These are phyloP conservation scores for Triticum urartu DNA, from an alignment of 176 grass and related monocot genomes.

Conservation along the genomic window DNA sequence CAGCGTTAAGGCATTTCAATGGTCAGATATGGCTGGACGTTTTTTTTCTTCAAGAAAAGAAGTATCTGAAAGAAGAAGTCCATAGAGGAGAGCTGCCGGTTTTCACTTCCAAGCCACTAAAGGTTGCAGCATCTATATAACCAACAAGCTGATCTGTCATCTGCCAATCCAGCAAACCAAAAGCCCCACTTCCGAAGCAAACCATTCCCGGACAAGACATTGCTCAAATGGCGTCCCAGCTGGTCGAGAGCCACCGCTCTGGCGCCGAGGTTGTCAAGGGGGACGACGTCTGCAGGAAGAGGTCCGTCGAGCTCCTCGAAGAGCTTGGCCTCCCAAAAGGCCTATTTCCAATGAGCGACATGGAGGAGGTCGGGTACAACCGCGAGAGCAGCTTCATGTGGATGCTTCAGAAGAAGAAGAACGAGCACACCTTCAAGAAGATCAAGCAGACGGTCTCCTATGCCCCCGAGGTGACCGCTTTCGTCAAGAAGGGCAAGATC, in stretches of 20 bases:
- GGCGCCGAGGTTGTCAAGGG: not conserved
- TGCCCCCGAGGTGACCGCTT: not conserved
- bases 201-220: no score
- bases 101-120: not conserved
- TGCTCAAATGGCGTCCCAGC: not conserved
- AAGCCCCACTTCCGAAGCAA: no score
- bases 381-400: not conserved
- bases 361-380: conserved; percentile 1
- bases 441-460: conserved; percentile 1
- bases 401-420: not conserved
- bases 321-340: not conserved
- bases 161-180: not conserved
- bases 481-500: not conserved
- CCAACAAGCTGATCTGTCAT: no score
- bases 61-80: no score
- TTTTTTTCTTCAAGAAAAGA: no score
- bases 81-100: no score
- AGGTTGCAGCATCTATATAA: no score
- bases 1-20: no score
- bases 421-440: not conserved
- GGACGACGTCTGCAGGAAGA: not conserved
- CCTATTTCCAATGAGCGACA: not conserved
- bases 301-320: not conserved
- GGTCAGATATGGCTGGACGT: no score
- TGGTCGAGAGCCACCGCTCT: not conserved